Evolutionary conservation across 2,329 filamentous ascomycete genomes (phyloP).

Genomic region (Rhinocladiella mackenziei): DNA sequence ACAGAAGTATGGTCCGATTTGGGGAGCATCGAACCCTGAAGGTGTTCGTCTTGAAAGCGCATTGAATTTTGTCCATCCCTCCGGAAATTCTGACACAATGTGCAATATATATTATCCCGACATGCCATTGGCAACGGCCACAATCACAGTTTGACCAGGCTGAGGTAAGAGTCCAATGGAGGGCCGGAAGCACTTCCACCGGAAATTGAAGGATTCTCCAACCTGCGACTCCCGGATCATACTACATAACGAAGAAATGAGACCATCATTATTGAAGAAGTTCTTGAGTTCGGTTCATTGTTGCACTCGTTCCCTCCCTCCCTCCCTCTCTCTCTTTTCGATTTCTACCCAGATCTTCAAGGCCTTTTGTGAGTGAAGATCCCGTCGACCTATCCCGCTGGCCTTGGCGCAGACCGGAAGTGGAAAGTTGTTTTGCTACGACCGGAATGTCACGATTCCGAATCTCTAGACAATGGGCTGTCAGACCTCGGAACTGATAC

Average conservation of each 20-base stretch:
- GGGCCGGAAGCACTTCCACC: slow-evolving; percentile 1
- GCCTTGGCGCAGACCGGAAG: not conserved
- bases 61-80: too few species aligned
- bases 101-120: not conserved
- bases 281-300: too few species aligned
- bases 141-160: not conserved
- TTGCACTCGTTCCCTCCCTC: too few species aligned
- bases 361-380: too few species aligned
- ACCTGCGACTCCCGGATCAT: not conserved
- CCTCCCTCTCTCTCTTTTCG: too few species aligned
- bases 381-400: too few species aligned
- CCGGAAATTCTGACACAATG: too few species aligned
- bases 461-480: not conserved
- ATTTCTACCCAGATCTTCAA: too few species aligned
- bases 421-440: not conserved
- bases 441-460: not conserved
- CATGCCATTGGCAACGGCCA: too few species aligned
- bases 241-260: not conserved
- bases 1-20: too few species aligned
- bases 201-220: not conserved
- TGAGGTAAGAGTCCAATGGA: not conserved
- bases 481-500: not conserved
- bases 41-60: too few species aligned
- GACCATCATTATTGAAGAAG: not conserved
- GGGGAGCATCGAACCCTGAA: too few species aligned